Conservation (phyloP, 306 rosid genomes). For the Sicyos edulis region DNA sequence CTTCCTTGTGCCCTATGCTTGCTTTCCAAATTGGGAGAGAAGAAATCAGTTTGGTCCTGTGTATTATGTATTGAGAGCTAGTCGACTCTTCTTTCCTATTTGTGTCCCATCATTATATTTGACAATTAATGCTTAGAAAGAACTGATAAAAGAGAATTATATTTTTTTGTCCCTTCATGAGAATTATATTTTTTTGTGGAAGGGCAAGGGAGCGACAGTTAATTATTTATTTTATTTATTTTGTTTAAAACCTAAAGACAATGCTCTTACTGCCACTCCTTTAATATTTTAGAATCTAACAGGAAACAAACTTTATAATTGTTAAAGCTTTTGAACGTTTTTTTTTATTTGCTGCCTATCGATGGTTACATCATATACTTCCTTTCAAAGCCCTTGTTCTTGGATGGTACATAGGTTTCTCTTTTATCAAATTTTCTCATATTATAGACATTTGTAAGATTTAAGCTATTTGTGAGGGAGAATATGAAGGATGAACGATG, state of each 20-base stretch:
- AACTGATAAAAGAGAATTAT: constrained; percentile 1
- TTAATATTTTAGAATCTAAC: constrained; percentile 2
- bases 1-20: constrained; percentile 1
- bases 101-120: not conserved
- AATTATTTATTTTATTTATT: not conserved
- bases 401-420: not conserved
- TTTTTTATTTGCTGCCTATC: not conserved
- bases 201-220: not conserved
- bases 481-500: not conserved
- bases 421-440: not conserved
- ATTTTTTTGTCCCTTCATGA: constrained; percentile 12
- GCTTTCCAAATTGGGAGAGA: not conserved
- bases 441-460: constrained; percentile 3
- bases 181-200: not conserved
- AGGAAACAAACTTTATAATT: not conserved
- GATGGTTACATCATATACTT: not conserved
- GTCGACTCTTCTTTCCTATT: not conserved
- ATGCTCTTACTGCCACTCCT: not conserved
- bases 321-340: not conserved
- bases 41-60: constrained; percentile 2
- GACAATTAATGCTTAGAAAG: not conserved
- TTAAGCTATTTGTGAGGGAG: constrained; percentile 4
- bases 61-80: not conserved
- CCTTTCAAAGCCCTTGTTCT: not conserved
- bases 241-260: not conserved